These are phyloP conservation scores for Ganoderma meredithae DNA, from an alignment of 1,284 basidiomycete genomes.

Conservation along the genomic window DNA sequence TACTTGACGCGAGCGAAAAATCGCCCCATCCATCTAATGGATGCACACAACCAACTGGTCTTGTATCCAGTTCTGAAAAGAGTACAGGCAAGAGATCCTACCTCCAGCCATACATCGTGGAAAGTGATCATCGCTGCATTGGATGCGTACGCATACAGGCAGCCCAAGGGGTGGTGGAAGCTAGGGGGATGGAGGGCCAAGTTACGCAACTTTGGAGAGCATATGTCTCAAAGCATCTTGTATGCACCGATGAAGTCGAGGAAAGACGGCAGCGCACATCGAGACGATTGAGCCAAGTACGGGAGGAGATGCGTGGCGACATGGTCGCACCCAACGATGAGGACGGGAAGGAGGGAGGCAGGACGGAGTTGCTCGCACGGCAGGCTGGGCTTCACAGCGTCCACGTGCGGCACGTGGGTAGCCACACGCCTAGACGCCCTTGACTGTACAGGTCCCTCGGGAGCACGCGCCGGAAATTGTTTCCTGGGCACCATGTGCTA, in stretches of 20 bases:
- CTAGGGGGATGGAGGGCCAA: not conserved
- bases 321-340: conserved; percentile 21
- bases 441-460: conserved; percentile 32
- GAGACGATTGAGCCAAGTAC: conserved; percentile 2
- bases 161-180: not conserved
- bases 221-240: not conserved
- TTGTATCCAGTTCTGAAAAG: not conserved
- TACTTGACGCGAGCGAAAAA: not conserved
- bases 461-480: conserved; percentile 12
- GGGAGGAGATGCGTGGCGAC: conserved; percentile 11
- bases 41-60: not conserved
- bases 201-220: conserved; percentile 2
- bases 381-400: conserved; percentile 30
- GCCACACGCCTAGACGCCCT: conserved; percentile 28
- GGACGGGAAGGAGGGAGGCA: conserved; percentile 34
- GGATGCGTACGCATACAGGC: conserved; percentile 9
- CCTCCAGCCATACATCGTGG: not conserved
- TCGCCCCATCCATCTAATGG: not conserved
- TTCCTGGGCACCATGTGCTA: conserved; percentile 7
- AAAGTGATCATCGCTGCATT: not conserved
- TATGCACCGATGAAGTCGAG: not conserved
- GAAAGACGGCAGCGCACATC: not conserved
- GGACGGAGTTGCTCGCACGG: conserved; percentile 35
- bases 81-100: not conserved
- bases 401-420: conserved; percentile 33